Evolutionary conservation across 1,284 basidiomycete species (phyloP), one percentile per base, ranked within the genome.

Genomic region (Hemileia vastatrix): DNA sequence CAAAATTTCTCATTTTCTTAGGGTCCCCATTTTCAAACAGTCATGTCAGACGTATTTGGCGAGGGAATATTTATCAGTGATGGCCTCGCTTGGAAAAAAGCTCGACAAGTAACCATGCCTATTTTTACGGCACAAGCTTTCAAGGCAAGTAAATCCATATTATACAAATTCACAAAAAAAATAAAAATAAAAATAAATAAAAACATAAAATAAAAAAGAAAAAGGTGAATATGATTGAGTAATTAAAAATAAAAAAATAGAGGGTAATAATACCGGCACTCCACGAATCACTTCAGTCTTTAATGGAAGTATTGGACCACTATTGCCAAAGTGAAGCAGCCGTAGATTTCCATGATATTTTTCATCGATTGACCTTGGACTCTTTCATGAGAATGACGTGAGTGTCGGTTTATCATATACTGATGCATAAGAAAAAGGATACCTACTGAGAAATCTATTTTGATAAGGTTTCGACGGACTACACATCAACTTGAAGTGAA

Each of bases 41-140:
- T 63, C 6, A 57, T 63, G 61, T 63, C 61, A 18, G 61, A 63
- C n/a, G 61, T 63, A n/a, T 63, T 63, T 31, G 61, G 61, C 8
- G 54, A 63, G 52, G 61, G 61, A 15, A 63, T 63, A 8, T 63
- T 63, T 40, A 54, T 63, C 4, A 56, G 54, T 44, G 61, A 63
- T 24, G 61, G 61, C 23, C 48, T 54, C 8, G 54, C 36, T 32
- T 63, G 61, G 61, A 63, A 63, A 50, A 56, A 33, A 11, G 57
- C 61, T n/a, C 53, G 61, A 31, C 61, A 63, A 33, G 54, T 53
- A 13, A 63, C 61, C 13, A 49, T 54, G 47, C 40, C 54, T n/a
- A 63, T 63, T 32, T 63, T 63, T 8, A 63, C 56, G 19, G 32
- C 61, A 2, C 54, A 63, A 19, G 57, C 50, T 27, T 63, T 63